A percentile compares a stretch with the other conserved stretches of the same genome.
Evolutionary conservation across 768 basidiomycete species (phyloP).

Genomic region (Galerina marginata): DNA sequence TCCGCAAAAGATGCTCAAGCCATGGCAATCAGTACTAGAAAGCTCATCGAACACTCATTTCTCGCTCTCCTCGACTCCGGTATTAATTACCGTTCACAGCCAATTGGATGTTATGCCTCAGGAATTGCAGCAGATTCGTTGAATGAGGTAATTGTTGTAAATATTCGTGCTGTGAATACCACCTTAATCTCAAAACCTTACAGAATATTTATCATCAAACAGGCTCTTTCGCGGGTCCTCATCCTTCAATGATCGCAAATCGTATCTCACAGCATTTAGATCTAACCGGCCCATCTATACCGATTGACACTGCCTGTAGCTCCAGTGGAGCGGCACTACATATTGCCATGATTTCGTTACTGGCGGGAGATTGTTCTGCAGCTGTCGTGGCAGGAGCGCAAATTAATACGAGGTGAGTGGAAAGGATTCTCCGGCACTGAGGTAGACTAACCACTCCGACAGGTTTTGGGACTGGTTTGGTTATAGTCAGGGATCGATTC

Average conservation of each 20-base stretch:
- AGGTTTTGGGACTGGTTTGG: too few species aligned
- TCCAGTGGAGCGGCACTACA: conserved; percentile 1
- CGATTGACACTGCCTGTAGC: conserved; percentile 3
- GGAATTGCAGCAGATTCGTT: conserved; percentile 27
- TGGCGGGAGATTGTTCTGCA: neutral
- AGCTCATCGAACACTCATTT: conserved; percentile 35
- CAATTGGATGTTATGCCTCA: conserved; percentile 40
- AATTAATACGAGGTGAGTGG: too few species aligned
- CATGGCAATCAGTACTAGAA: conserved; percentile 36
- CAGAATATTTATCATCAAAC: too few species aligned
- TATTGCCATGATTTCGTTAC: conserved; percentile 1
- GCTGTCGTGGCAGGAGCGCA: neutral
- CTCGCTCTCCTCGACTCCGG: conserved; percentile 48
- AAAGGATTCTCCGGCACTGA: too few species aligned
- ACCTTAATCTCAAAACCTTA: too few species aligned
- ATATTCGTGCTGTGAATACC: conserved; percentile 12
- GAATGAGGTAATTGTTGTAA: conserved; percentile 24
- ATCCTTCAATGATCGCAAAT: conserved; percentile 19
- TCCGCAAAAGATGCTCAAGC: conserved; percentile 32
- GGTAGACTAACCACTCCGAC: too few species aligned
- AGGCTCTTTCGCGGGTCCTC: too few species aligned
- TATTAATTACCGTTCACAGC: conserved; percentile 43
- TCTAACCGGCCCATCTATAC: conserved; percentile 1
- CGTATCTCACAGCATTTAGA: neutral
- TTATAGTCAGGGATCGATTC: conserved; percentile 30